Evolutionary conservation across 2,329 filamentous ascomycete genomes (phyloP).

Genomic region (Pleoardoris graminearum): DNA sequence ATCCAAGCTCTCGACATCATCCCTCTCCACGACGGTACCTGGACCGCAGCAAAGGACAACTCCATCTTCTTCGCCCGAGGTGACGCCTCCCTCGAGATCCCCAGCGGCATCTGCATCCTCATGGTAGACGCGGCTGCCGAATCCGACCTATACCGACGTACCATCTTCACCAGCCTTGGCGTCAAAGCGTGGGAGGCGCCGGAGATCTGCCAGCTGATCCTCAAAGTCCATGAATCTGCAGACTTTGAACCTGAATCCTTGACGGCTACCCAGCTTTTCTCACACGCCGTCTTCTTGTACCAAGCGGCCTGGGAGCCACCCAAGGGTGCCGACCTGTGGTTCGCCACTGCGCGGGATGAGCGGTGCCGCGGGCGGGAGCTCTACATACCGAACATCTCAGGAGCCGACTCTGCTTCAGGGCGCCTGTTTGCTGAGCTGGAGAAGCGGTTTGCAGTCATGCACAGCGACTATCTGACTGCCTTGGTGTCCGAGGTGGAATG

Average conservation of each 20-base stretch:
- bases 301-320: slow-evolving; percentile 4
- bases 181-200: slow-evolving; percentile 3
- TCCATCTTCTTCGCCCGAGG: background rate
- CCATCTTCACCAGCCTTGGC: slow-evolving; percentile 1
- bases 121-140: background rate
- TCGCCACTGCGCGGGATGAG: slow-evolving; percentile 2
- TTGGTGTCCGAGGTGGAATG: background rate
- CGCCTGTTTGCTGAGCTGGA: background rate
- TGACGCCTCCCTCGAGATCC: background rate
- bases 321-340: slow-evolving; percentile 6
- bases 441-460: slow-evolving; percentile 1
- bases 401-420: background rate
- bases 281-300: slow-evolving; percentile 10
- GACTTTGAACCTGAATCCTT: slow-evolving; percentile 2
- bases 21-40: background rate
- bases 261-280: background rate
- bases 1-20: slow-evolving; percentile 4
- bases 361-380: background rate
- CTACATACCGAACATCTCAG: background rate
- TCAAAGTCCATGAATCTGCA: background rate
- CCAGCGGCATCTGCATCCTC: background rate
- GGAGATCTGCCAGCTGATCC: slow-evolving; percentile 2
- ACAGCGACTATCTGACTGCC: background rate
- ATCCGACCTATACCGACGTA: background rate
- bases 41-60: background rate